A percentile compares a stretch with the other conserved stretches of the same genome.
Conservation (phyloP, 2,329 filamentous ascomycete genomes). For the Calonectria ilicicola region DNA sequence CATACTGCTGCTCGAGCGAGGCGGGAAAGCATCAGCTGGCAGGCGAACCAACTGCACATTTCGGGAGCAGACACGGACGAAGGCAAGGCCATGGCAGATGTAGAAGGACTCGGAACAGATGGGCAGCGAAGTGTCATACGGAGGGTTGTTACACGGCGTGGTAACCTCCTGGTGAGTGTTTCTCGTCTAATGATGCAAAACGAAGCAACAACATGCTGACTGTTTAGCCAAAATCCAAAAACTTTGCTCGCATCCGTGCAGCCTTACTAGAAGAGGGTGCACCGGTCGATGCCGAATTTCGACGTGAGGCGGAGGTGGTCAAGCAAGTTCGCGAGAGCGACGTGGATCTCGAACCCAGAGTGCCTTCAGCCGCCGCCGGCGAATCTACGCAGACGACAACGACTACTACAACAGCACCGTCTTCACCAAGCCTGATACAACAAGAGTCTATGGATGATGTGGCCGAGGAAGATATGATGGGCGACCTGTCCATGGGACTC, state of each 20-base stretch:
- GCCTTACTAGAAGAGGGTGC: constrained; percentile 89
- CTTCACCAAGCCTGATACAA: constrained; percentile 76
- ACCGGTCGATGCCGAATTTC: constrained; percentile 88
- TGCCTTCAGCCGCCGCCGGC: constrained; percentile 50
- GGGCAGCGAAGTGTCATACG: constrained; percentile 82
- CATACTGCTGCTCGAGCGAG: constrained; percentile 65
- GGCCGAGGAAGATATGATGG: constrained; percentile 77
- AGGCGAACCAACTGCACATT: constrained; percentile 89
- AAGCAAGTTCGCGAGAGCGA: constrained; percentile 95
- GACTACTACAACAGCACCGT: constrained; percentile 70
- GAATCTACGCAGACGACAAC: constrained; percentile 64
- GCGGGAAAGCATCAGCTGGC: constrained; percentile 90
- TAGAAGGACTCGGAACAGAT: constrained; percentile 62
- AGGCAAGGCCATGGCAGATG: constrained; percentile 74
- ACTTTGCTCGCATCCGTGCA: constrained; percentile 91
- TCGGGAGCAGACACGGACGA: constrained; percentile 77
- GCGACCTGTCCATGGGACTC: constrained; percentile 60
- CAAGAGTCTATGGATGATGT: constrained; percentile 77
- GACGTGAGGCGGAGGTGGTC: constrained; percentile 94
- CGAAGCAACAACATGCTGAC: constrained; percentile 41
- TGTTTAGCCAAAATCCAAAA: constrained; percentile 90
- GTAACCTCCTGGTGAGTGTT: constrained; percentile 83
- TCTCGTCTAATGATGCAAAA: not conserved
- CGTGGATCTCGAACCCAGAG: constrained; percentile 67
- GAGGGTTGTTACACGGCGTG: constrained; percentile 84